These are phyloP conservation scores for Tetrapisispora arboricola DNA, from an alignment of 805 yeast species.

Conservation along the genomic window DNA sequence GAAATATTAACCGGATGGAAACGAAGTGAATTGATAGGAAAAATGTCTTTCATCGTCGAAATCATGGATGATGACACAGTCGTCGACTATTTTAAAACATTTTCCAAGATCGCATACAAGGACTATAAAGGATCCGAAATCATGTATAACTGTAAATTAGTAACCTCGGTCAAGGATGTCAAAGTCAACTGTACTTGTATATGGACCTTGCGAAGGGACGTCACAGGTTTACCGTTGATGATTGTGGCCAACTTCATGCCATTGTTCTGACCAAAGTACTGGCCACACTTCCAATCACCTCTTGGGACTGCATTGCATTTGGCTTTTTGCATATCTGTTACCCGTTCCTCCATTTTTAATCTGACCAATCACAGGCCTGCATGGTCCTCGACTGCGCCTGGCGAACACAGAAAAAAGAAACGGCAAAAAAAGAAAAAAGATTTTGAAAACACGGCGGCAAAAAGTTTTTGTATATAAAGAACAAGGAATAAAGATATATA, in stretches of 20 bases:
- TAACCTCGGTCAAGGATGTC: conserved; percentile 45
- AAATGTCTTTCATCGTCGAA: conserved; percentile 64
- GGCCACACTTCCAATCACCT: no score
- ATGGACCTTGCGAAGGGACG: conserved; percentile 91
- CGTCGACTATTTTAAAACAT: conserved; percentile 76
- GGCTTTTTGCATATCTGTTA: not conserved
- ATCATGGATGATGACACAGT: conserved; percentile 81
- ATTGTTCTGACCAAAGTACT: no score
- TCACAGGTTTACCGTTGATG: conserved; percentile 96
- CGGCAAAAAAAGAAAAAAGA: not conserved
- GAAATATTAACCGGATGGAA: conserved; percentile 88
- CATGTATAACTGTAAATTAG: conserved; percentile 76
- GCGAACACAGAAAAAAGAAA: no score
- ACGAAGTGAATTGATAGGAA: conserved; percentile 52
- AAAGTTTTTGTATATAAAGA: no score
- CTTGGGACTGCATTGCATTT: no score
- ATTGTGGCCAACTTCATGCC: conserved; percentile 90
- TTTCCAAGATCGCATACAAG: conserved; percentile 78
- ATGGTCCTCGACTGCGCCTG: no score
- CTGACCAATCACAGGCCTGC: not conserved
- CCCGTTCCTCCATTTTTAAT: not conserved
- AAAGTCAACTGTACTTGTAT: conserved; percentile 66
- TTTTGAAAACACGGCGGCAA: not conserved
- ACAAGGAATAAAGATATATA: no score
- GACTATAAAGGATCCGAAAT: conserved; percentile 82